Percentiles rank a stretch among this genome's conserved stretches.
These are phyloP conservation scores for Sclerotinia subarctica DNA, from an alignment of 2,329 filamentous ascomycete species.

Conservation along the genomic window DNA sequence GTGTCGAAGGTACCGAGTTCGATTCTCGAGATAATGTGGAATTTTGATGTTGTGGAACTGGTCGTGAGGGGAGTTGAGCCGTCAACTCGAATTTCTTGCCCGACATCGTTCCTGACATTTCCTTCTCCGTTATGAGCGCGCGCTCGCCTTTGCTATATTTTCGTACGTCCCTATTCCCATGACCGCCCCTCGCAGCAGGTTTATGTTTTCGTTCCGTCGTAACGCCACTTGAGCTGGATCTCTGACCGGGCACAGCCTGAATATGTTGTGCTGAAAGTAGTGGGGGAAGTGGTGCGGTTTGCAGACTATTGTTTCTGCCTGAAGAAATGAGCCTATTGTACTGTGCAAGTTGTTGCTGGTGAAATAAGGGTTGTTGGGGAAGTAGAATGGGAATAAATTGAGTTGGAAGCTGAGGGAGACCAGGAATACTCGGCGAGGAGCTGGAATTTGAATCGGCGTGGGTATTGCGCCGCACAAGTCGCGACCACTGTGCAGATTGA, in stretches of 20 bases:
- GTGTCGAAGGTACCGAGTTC: slow-evolving; percentile 89
- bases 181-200: slow-evolving; percentile 49
- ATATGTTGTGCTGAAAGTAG: slow-evolving; percentile 54
- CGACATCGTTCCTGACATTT: slow-evolving; percentile 41
- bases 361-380: slow-evolving; percentile 56
- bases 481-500: slow-evolving; percentile 39
- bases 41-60: slow-evolving; percentile 45
- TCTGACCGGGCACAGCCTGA: slow-evolving; percentile 49
- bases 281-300: slow-evolving; percentile 54
- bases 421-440: slow-evolving; percentile 32
- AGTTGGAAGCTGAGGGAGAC: slow-evolving; percentile 39
- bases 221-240: slow-evolving; percentile 53
- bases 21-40: slow-evolving; percentile 62
- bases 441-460: slow-evolving; percentile 30
- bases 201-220: slow-evolving; percentile 38
- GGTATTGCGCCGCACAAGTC: slow-evolving; percentile 39
- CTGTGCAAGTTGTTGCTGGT: slow-evolving; percentile 60
- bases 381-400: slow-evolving; percentile 56
- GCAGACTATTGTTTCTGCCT: slow-evolving; percentile 48
- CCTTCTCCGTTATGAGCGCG: slow-evolving; percentile 59
- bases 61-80: slow-evolving; percentile 34
- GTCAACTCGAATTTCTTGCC: slow-evolving; percentile 37
- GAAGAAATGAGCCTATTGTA: slow-evolving; percentile 65
- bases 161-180: slow-evolving; percentile 61
- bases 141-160: slow-evolving; percentile 58